Percentiles rank a stretch among this genome's conserved stretches.
Conservation (phyloP, 2,329 filamentous ascomycete genomes). For the Epichloe scottii region DNA sequence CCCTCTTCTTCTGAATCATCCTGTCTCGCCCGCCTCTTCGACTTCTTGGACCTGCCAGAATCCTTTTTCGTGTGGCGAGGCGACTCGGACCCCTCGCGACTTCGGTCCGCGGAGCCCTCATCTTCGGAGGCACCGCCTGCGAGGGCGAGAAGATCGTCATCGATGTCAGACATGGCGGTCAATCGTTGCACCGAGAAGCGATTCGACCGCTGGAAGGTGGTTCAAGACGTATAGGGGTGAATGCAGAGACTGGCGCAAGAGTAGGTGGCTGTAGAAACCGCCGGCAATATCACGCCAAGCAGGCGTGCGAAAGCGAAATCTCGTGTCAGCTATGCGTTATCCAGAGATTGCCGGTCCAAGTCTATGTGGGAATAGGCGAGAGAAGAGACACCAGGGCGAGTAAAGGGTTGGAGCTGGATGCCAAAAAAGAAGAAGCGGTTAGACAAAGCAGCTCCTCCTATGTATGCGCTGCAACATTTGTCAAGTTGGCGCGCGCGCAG, state of each 20-base stretch:
- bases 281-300: background rate
- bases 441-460: too few relatives aligned
- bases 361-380: background rate
- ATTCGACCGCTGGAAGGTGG: background rate
- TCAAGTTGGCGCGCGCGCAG: background rate
- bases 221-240: background rate
- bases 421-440: background rate
- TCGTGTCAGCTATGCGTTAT: background rate
- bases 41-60: slow-evolving; percentile 29
- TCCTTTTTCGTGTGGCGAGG: slow-evolving; percentile 27
- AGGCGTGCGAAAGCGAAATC: background rate
- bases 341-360: background rate
- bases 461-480: too few relatives aligned
- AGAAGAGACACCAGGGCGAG: background rate
- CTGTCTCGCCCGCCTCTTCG: slow-evolving; percentile 31
- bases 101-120: slow-evolving; percentile 40
- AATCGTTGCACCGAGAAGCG: background rate
- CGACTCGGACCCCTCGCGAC: slow-evolving; percentile 43
- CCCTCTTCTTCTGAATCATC: slow-evolving; percentile 52
- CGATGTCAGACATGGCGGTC: slow-evolving; percentile 67
- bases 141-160: slow-evolving; percentile 86
- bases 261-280: background rate
- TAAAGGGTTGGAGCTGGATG: background rate
- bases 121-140: slow-evolving; percentile 65
- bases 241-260: background rate